These are phyloP conservation scores for Pseudonitzschia multiseries DNA, from an alignment of 108 stramenopile genomes.

Conservation along the genomic window DNA sequence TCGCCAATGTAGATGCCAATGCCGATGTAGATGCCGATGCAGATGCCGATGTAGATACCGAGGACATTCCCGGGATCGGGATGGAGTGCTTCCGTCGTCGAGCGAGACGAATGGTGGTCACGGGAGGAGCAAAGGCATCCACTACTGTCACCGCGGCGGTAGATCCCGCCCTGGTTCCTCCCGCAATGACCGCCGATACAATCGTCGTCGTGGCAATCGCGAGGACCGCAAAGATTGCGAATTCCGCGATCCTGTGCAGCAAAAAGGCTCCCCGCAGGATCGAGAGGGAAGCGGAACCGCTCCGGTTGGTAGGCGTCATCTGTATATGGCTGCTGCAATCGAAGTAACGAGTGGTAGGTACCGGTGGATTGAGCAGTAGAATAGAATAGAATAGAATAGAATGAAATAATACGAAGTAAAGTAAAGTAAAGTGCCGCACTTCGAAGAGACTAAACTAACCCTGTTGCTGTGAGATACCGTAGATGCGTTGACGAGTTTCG, in stretches of 20 bases:
- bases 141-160: not conserved
- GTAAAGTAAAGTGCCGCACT: too few species aligned
- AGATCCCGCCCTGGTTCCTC: not conserved
- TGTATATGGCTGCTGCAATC: too few species aligned
- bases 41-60: not conserved
- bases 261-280: not conserved
- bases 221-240: not conserved
- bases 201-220: not conserved
- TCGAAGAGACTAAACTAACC: too few species aligned
- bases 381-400: too few species aligned
- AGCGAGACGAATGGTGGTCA: not conserved
- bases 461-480: too few species aligned
- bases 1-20: not conserved
- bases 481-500: too few species aligned
- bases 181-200: not conserved
- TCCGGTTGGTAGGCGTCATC: not conserved
- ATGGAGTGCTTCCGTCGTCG: not conserved
- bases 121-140: constrained; percentile 6
- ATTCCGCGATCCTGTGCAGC: not conserved
- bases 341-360: too few species aligned
- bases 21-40: not conserved
- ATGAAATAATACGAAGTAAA: too few species aligned
- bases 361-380: too few species aligned
- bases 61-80: not conserved
- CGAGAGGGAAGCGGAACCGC: not conserved